phyloP scores from a whole-genome alignment of 2,329 filamentous ascomycete genomes.

The Zarea fungicola region DNA sequence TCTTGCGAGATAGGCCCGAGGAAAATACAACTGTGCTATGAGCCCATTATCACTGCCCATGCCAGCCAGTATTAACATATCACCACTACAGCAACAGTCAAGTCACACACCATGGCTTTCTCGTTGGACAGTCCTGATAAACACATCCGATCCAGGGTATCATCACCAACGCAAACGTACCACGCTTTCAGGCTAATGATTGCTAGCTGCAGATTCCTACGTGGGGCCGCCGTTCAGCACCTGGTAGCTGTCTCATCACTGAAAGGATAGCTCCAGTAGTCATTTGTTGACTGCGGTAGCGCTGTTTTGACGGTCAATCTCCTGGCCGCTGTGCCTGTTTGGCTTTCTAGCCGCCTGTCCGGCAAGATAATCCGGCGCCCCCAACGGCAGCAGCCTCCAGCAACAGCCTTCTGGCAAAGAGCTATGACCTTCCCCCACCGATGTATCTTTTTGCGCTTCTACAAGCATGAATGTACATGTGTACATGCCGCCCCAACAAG shows the following conservation, averaged over 20 bases:
- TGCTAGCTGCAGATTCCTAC: background rate
- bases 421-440: background rate
- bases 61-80: too few relatives aligned
- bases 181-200: too few relatives aligned
- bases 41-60: too few relatives aligned
- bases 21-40: too few relatives aligned
- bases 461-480: background rate
- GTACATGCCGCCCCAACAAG: background rate
- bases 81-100: too few relatives aligned
- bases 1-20: too few relatives aligned
- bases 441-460: background rate
- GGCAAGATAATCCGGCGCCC: background rate
- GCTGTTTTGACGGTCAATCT: background rate
- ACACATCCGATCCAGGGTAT: background rate
- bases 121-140: background rate
- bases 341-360: background rate
- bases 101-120: too few relatives aligned
- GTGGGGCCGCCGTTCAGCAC: background rate
- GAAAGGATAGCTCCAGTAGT: too few relatives aligned
- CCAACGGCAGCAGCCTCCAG: background rate
- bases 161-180: too few relatives aligned
- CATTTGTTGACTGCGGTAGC: too few relatives aligned
- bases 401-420: background rate
- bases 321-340: background rate
- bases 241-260: background rate